Base-by-base conservation (phyloP, 2,329 filamentous ascomycete species). In the Phyllosticta citrichinensis region DNA sequence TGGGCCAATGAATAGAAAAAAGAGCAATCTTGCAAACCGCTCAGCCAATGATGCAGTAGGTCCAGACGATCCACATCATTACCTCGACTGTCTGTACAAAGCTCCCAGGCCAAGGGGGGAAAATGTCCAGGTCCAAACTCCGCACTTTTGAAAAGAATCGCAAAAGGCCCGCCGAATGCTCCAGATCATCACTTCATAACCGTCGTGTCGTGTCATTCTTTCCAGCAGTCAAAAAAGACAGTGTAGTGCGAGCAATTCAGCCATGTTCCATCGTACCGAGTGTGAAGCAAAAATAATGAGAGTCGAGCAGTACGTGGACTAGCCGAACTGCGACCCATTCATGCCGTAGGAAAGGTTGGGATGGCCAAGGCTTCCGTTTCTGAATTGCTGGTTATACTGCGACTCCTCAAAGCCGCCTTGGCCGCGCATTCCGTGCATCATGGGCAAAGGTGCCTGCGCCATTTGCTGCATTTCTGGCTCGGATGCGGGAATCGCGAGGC, bases 331-430 rank as follows among this genome's bases (percentile, higher is more conserved):
- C 51, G 20, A 53, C 27, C 50, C 35, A 22, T 53, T 57, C 54
- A 61, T 57, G 50, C 40, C 56, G 54, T 61, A 61, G 27, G 50
- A 51, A 52, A 61, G 52, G 50, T 61, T 56, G 14, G 59, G 59
- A 52, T 61, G 59, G 2, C 59, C 55, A 25, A 61, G 52, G 9
- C 54, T 56, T 14, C 59, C 59, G 5, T 55, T 61, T 20, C 59
- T 54, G 25, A 61, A 61, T 24, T 22, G 20, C 11, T 40, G 50
- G 47, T 47, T 61, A 54, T 61, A 61, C 47, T 53, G 52, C 14
- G 58, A 52, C 58, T 60, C 58, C 9, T 61, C 59, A 12, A 40
- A 56, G 11, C 54, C 20, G 12, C 54, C 40, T 20, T 61, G 59
- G 22, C 25, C 52, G 40, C 54, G 59, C 30, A 61, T 61, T 22